A percentile compares a stretch with the other conserved stretches of the same genome.
Evolutionary conservation across 805 yeast genomes (phyloP).

Genomic region (Candida palmyrensis): DNA sequence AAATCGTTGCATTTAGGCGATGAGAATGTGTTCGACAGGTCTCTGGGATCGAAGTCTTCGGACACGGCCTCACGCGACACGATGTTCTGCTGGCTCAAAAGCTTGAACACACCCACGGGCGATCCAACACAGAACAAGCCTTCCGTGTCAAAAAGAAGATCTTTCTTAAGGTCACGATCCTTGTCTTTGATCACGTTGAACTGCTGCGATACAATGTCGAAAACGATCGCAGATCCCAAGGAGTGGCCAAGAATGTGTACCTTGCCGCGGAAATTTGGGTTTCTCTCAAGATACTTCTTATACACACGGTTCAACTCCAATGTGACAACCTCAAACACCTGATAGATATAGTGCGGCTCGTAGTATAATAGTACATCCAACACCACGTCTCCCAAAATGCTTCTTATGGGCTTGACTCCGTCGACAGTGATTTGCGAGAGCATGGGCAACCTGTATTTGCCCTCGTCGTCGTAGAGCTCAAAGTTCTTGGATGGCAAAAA

Average conservation of each 20-base stretch:
- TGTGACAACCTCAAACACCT: slow-evolving; percentile 60
- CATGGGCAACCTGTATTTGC: slow-evolving; percentile 49
- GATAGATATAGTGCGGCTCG: slow-evolving; percentile 60
- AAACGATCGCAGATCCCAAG: slow-evolving; percentile 78
- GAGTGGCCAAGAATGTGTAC: slow-evolving; percentile 89
- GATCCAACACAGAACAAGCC: slow-evolving; percentile 82
- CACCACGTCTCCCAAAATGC: slow-evolving; percentile 79
- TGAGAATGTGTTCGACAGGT: slow-evolving; percentile 13
- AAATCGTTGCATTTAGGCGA: slow-evolving; percentile 60
- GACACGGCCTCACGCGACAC: slow-evolving; percentile 30
- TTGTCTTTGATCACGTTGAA: background rate
- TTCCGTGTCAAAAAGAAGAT: slow-evolving; percentile 65
- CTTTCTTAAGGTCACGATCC: slow-evolving; percentile 26
- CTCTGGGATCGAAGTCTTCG: slow-evolving; percentile 16
- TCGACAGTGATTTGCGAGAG: slow-evolving; percentile 69
- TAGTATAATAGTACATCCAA: slow-evolving; percentile 78
- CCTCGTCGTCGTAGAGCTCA: slow-evolving; percentile 29
- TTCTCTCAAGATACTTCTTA: slow-evolving; percentile 49
- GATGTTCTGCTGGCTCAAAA: slow-evolving; percentile 63
- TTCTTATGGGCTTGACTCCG: slow-evolving; percentile 72
- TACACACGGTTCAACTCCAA: slow-evolving; percentile 60
- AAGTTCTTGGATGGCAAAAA: slow-evolving; percentile 47
- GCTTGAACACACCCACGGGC: slow-evolving; percentile 82
- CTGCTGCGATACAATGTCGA: slow-evolving; percentile 64
- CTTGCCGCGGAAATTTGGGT: slow-evolving; percentile 75